phyloP scores from a whole-genome alignment of 2,329 filamentous ascomycete species.

The Arthrinium puccinioides region DNA sequence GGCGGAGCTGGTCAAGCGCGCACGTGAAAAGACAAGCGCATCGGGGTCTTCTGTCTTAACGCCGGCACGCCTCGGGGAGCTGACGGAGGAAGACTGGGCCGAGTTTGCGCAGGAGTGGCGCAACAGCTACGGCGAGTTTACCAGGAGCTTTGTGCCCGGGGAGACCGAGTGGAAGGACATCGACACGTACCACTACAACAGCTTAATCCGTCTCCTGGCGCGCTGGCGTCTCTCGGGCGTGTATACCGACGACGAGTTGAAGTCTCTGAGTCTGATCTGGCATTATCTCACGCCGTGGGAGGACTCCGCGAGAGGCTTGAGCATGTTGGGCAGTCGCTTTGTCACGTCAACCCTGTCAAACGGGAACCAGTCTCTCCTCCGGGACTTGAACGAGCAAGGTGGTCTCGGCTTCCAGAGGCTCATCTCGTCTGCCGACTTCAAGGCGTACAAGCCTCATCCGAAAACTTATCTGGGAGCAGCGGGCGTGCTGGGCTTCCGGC shows the following conservation, averaged over 20 bases:
- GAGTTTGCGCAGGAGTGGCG: slow-evolving; percentile 66
- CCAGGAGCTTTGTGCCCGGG: slow-evolving; percentile 39
- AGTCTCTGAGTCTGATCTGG: slow-evolving; percentile 61
- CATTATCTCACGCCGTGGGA: slow-evolving; percentile 65
- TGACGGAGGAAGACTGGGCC: slow-evolving; percentile 53
- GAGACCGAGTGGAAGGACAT: slow-evolving; percentile 56
- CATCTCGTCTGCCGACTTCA: slow-evolving; percentile 63
- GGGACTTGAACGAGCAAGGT: slow-evolving; percentile 54
- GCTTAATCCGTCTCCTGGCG: slow-evolving; percentile 51
- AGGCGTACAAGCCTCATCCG: slow-evolving; percentile 66
- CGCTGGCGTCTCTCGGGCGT: slow-evolving; percentile 49
- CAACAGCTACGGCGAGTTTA: slow-evolving; percentile 55
- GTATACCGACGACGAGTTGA: slow-evolving; percentile 55
- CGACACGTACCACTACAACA: slow-evolving; percentile 62
- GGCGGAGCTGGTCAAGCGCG: slow-evolving; percentile 45
- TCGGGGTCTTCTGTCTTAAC: slow-evolving; percentile 36
- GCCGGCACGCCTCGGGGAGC: slow-evolving; percentile 37
- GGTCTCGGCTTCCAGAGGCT: slow-evolving; percentile 55
- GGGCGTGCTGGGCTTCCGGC: slow-evolving; percentile 45
- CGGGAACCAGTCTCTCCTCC: slow-evolving; percentile 60
- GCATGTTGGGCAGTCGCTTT: slow-evolving; percentile 42
- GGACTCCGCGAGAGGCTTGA: slow-evolving; percentile 52
- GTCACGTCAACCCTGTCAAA: slow-evolving; percentile 66
- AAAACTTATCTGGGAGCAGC: slow-evolving; percentile 64
- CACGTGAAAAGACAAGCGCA: slow-evolving; percentile 39